Conservation (phyloP, 352 stramenopile species). For the Pythium volutum region DNA sequence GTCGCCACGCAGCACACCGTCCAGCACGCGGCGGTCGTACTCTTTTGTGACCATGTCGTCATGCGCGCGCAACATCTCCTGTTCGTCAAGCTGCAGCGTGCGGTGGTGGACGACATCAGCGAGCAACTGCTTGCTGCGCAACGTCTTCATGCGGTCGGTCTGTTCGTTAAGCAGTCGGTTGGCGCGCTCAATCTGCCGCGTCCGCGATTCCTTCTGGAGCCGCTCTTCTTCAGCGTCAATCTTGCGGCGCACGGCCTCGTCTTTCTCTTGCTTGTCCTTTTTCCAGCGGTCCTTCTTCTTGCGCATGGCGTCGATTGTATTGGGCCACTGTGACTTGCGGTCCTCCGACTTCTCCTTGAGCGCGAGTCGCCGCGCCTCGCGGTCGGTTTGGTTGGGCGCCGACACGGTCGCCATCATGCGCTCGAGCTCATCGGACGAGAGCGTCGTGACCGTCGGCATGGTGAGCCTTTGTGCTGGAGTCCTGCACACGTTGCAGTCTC, state of each 20-base stretch:
- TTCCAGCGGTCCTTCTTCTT: conserved; percentile 90
- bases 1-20: conserved; percentile 46
- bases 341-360: conserved; percentile 82
- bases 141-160: conserved; percentile 91
- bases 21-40: conserved; percentile 49
- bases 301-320: conserved; percentile 89
- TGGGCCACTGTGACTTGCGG: conserved; percentile 85
- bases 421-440: conserved; percentile 62
- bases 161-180: conserved; percentile 89
- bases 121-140: conserved; percentile 83
- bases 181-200: conserved; percentile 82
- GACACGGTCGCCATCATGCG: conserved; percentile 73
- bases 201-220: conserved; percentile 66
- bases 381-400: conserved; percentile 54
- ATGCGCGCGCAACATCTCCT: conserved; percentile 52
- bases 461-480: neutral
- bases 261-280: conserved; percentile 84
- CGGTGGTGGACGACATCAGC: conserved; percentile 84
- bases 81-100: conserved; percentile 78
- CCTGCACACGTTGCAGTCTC: neutral
- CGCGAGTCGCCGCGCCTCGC: conserved; percentile 52
- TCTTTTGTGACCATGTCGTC: conserved; percentile 44
- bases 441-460: conserved; percentile 40
- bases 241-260: conserved; percentile 70
- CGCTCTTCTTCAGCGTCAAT: conserved; percentile 77